Evolutionary conservation across 2,329 filamentous ascomycete species (phyloP).

Genomic region (Dryadomyces quercus-mongolicae): DNA sequence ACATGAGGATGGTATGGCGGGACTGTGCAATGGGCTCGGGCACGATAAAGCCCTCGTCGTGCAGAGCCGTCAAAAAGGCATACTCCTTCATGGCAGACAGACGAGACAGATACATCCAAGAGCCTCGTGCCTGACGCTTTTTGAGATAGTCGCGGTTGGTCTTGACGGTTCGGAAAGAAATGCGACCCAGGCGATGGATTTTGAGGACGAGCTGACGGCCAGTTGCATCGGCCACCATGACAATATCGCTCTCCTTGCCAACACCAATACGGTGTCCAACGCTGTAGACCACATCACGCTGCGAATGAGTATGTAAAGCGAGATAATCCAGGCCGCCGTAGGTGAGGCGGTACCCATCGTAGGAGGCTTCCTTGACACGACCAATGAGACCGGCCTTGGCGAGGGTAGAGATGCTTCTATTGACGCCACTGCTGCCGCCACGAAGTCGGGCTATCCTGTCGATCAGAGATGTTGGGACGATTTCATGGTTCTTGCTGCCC

Average conservation of each 20-base stretch:
- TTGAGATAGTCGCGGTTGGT: constrained; percentile 93
- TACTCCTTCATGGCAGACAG: constrained; percentile 90
- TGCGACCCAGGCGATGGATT: constrained; percentile 88
- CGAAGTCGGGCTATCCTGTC: constrained; percentile 71
- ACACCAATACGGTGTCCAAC: constrained; percentile 92
- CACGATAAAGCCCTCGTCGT: constrained; percentile 76
- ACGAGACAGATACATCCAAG: constrained; percentile 97
- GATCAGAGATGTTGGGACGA: constrained; percentile 86
- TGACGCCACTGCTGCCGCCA: constrained; percentile 65
- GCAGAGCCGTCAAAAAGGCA: constrained; percentile 82
- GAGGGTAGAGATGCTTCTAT: constrained; percentile 76
- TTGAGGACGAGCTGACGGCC: constrained; percentile 78
- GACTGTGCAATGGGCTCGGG: constrained; percentile 82
- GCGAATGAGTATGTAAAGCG: constrained; percentile 81
- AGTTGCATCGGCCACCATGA: constrained; percentile 73
- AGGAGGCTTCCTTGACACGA: constrained; percentile 87
- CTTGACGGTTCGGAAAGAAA: constrained; percentile 94
- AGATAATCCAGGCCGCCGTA: constrained; percentile 97
- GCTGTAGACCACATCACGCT: constrained; percentile 70
- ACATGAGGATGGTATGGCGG: constrained; percentile 94
- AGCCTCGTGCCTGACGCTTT: constrained; percentile 49
- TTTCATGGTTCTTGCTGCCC: constrained; percentile 92
- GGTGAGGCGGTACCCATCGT: constrained; percentile 92
- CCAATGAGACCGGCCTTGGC: constrained; percentile 89
- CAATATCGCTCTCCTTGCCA: constrained; percentile 95